These are phyloP conservation scores for Ustilaginoidea virens DNA, from an alignment of 2,329 filamentous ascomycete genomes.

Conservation along the genomic window DNA sequence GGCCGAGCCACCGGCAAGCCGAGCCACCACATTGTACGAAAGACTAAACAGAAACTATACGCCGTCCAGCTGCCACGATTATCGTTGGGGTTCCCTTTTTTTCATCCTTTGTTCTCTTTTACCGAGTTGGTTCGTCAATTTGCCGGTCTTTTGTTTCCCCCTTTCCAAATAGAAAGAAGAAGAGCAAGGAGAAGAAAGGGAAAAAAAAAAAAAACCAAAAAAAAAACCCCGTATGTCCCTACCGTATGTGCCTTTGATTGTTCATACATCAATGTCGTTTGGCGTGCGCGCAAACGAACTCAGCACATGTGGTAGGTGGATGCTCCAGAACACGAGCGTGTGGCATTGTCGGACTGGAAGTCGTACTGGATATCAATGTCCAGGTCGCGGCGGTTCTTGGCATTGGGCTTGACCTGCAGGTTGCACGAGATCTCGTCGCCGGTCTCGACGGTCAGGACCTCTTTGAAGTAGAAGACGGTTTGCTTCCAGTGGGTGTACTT, in stretches of 20 bases:
- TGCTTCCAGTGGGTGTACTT: slow-evolving; percentile 99
- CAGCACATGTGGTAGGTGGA: slow-evolving; percentile 73
- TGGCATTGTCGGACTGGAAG: slow-evolving; percentile 60
- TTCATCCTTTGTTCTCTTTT: too few relatives aligned
- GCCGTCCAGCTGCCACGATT: slow-evolving; percentile 1
- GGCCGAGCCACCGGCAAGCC: too few relatives aligned
- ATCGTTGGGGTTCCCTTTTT: too few relatives aligned
- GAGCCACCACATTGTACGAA: too few relatives aligned
- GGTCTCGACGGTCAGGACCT: slow-evolving; percentile 81
- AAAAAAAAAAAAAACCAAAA: not conserved
- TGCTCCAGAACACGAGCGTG: slow-evolving; percentile 49
- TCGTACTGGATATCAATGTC: slow-evolving; percentile 81
- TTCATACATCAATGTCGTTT: too few relatives aligned
- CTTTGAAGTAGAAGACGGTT: slow-evolving; percentile 93
- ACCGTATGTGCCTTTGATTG: not conserved
- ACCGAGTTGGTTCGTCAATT: too few relatives aligned
- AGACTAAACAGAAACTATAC: slow-evolving; percentile 1
- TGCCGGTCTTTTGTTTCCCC: not conserved
- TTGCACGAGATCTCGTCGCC: slow-evolving; percentile 64
- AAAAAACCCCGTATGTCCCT: too few relatives aligned
- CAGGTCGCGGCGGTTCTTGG: slow-evolving; percentile 86
- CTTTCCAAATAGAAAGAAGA: not conserved
- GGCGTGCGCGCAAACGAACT: too few relatives aligned
- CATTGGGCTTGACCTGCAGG: slow-evolving; percentile 74
- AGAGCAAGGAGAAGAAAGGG: not conserved